Evolutionary conservation across 2,329 filamentous ascomycete species (phyloP), one percentile per base, ranked within the genome.

Genomic region (Phialophora tarda): DNA sequence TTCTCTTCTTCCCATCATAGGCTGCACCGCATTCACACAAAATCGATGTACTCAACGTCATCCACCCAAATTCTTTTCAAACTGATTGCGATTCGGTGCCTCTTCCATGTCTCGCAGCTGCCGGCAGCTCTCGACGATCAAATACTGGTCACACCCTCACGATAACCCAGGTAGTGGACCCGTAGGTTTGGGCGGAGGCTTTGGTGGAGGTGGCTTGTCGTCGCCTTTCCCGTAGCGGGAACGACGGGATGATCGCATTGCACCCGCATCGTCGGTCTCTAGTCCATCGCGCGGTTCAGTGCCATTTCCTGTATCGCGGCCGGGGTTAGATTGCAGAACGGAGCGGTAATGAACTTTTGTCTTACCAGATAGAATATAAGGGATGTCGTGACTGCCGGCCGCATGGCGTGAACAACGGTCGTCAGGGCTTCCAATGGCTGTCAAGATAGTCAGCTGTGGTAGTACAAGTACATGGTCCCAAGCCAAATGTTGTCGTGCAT

Each of bases 111-210:
- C 24, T 14, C 7, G 41, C 47, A 48, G 26, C n/a, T 50, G 17
- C 21, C 34, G 21, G 23, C 21, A 26, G 21, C 17, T 24, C 14
- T 17, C 10, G 30, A 4, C 32, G 30, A 58, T 21, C 23, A 57
- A 4, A 7, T 26, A 47, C 14, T 14, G 38, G 26, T 30, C 41
- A 17, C 1, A 23, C 21, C 14, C 23, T 59, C 30, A 68, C 30
- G 62, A 68, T 17, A 68, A 38, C 14, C 66, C 66, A 44, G 66
- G 66, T 28, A 68, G 66, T 41, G 65, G 62, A 21, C 62, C 57
- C 30, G 57, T 34, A 17, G 65, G 65, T 23, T 59, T 64, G 12
- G 65, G 65, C n/a, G 56, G 53, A 32, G 66, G 66, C 32, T 59
- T 54, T 26, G 66, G 55, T 12, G 55, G 55, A 12, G 61, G 61